These are phyloP conservation scores for Annulohypoxylon bovei DNA, from an alignment of 495 filamentous ascomycete genomes.

Conservation along the genomic window DNA sequence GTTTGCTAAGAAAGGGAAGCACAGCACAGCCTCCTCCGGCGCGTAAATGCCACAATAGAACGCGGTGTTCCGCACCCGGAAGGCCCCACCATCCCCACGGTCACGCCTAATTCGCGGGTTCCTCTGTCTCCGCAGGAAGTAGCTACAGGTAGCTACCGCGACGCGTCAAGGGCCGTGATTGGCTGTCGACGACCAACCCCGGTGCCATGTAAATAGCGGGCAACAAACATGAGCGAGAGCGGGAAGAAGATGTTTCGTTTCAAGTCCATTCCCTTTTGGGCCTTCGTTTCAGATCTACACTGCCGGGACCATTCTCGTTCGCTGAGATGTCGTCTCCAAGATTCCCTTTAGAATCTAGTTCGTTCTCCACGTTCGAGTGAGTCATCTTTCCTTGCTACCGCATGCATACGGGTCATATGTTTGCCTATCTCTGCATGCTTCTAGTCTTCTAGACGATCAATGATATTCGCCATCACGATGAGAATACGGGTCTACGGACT, in stretches of 20 bases:
- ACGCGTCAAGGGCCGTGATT: constrained; percentile 30
- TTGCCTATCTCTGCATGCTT: constrained; percentile 4
- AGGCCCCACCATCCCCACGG: constrained; percentile 6
- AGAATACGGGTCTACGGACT: not conserved
- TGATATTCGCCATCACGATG: constrained; percentile 27
- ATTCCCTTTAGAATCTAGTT: constrained; percentile 12
- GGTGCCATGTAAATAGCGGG: not conserved
- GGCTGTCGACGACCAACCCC: not conserved
- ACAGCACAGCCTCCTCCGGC: constrained; percentile 28
- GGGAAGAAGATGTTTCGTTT: constrained; percentile 37
- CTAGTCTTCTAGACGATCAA: constrained; percentile 4
- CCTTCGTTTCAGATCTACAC: constrained; percentile 36
- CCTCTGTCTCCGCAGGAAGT: constrained; percentile 20
- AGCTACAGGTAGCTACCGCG: not conserved
- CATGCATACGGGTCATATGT: constrained; percentile 18
- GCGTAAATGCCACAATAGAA: constrained; percentile 21
- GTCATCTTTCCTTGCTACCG: constrained; percentile 35
- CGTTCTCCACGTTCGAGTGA: constrained; percentile 28
- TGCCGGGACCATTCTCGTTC: constrained; percentile 32
- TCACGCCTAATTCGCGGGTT: constrained; percentile 17
- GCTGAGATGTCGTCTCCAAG: constrained; percentile 5
- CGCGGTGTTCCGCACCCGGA: not conserved
- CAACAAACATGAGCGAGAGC: not conserved
- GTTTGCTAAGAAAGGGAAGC: not conserved
- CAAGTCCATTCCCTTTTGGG: constrained; percentile 26